These are phyloP conservation scores for Annona cherimola DNA, from an alignment of 164 flowering plant species.

Conservation along the genomic window DNA sequence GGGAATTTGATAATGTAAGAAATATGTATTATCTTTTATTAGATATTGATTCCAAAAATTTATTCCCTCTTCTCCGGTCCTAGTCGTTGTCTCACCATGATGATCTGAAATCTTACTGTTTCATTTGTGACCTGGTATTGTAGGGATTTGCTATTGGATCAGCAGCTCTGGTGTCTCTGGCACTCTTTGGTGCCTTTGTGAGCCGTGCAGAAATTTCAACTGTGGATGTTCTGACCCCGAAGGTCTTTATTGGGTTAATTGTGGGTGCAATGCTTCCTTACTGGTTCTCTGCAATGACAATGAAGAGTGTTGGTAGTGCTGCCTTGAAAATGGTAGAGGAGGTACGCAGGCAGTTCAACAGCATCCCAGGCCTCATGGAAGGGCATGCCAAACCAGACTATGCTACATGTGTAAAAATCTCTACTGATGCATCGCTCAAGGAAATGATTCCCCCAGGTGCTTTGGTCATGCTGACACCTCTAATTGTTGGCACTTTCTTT, in stretches of 20 bases:
- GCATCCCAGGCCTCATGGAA: slow-evolving; percentile 76
- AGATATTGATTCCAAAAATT: not conserved
- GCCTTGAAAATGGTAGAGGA: slow-evolving; percentile 88
- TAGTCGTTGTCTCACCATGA: not conserved
- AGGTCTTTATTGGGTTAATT: slow-evolving; percentile 70
- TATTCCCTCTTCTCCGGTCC: not conserved
- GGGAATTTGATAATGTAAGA: too few relatives aligned
- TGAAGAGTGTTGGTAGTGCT: slow-evolving; percentile 86
- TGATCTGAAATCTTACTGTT: not conserved
- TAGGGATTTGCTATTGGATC: slow-evolving; percentile 90
- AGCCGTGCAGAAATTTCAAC: slow-evolving; percentile 55
- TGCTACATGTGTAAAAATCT: slow-evolving; percentile 71
- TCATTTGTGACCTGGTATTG: slow-evolving; percentile 6
- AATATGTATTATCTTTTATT: not conserved
- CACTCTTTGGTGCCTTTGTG: slow-evolving; percentile 81
- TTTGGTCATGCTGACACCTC: slow-evolving; percentile 74
- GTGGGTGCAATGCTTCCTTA: slow-evolving; percentile 93
- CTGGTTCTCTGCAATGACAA: slow-evolving; percentile 88
- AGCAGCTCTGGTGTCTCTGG: slow-evolving; percentile 75
- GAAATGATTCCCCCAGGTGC: slow-evolving; percentile 89
- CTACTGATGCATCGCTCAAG: slow-evolving; percentile 78
- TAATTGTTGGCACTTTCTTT: slow-evolving; percentile 64
- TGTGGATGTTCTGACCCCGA: slow-evolving; percentile 68
- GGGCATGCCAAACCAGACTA: slow-evolving; percentile 74
- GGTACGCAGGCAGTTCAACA: slow-evolving; percentile 82